Base-by-base conservation (phyloP, 2,329 filamentous ascomycete species). In the Aspergillus novoparasiticus region DNA sequence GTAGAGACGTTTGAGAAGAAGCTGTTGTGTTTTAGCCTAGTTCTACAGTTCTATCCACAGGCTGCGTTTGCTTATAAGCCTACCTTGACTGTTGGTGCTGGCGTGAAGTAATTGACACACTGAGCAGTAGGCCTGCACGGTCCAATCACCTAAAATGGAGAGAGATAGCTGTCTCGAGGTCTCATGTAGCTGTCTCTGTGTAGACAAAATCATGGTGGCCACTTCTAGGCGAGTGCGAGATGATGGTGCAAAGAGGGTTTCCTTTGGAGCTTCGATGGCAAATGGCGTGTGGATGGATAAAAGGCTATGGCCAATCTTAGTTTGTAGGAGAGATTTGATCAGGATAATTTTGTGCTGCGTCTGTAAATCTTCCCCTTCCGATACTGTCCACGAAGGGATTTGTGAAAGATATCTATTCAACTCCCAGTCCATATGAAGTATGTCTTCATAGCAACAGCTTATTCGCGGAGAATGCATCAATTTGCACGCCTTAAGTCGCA, bases 221-320 rank as follows among this genome's bases (percentile, higher is more conserved):
- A 73, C 69, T 60, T 80, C 78, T 16, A 80, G 59, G 16, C 77
- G 73, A 28, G 74, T 68, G 30, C 77, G 71, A 9, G 73, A 72
- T 0, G 78, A 79, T 6, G 76, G 72, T 2, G 71, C 69, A 59
- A 78, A 79, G 2, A 78, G 64, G 2, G 73, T 64, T 30, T 76
- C 75, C 14, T 66, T 64, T 2, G 68, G 63, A 1, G 75, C 73
- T 45, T 78, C 76, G 28, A 79, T 73, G 16, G 75, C 75, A 59
- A 78, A 79, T 8, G 76, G 76, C 0, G 77, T 78, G 64, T 80
- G 77, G 6, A 79, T 68, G 0, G 77, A 78, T n/a, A 80, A 64
- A 26, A 79, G 70, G 10, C 69, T 73, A 6, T 78, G 77, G 6
- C 73, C 72, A 16, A 80, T 62, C 59, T 75, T 78, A 5, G 71